Base-by-base conservation (phyloP, 257 asterid genomes). In the Solanum chiquidenum region DNA sequence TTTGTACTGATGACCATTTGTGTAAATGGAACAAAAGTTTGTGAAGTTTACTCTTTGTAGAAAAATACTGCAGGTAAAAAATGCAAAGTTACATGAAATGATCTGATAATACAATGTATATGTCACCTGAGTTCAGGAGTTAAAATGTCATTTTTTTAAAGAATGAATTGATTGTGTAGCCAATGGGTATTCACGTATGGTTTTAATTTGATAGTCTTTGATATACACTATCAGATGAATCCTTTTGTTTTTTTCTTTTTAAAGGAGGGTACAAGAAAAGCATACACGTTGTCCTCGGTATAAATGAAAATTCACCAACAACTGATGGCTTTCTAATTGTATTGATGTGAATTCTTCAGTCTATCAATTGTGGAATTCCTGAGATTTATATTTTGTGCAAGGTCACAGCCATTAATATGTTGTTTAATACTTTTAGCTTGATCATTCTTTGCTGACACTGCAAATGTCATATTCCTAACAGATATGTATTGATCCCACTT, bases 401-500 rank as follows among this genome's bases (percentile, higher is more conserved):
- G 68, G 42, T 46, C 66, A 46, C n/a, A 27, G 42, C 40, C 42
- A 31, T 46, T 46, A 16, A 46, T 80, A 34, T 80, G 85, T 49
- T 80, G 40, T 29, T 27, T 18, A 46, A 46, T 27, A 46, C 68
- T 80, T 80, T 27, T 46, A 80, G 85, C 85, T 80, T 44, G 85
- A 80, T 31, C 42, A 80, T 46, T 46, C 68, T 80, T 80, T 46
- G 29, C 69, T 80, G 85, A 80, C 42, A 1, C 20, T 85, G 68
- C 16, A 10, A 38, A 76, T 83, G 46, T 84, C 84, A 73, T 58
- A 27, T 86, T 86, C 91, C 38, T n/a, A 89, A 90, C 95, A 97
- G 99, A 20, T 91, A 76, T 95, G 99, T 76, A 64, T 91, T 35
- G 98, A 97, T 90, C 99, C 99, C 46, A 46, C 88, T 87, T 97